Conservation (phyloP, 306 rosid genomes). For the Erythrophleum fordii region DNA sequence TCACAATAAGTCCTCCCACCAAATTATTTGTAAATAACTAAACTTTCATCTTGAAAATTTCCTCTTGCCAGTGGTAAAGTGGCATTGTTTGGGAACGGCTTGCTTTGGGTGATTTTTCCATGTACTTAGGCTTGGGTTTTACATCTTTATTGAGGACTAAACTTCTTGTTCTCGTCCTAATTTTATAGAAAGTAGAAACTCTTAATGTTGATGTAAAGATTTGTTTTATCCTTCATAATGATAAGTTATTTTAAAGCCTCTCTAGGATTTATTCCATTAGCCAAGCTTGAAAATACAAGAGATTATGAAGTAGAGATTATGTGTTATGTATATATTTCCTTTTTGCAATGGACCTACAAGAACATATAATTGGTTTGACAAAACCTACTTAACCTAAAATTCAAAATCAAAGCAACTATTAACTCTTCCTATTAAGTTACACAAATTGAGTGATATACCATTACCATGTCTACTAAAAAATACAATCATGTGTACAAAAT, state of each 20-base stretch:
- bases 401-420: background rate
- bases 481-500: too few relatives aligned
- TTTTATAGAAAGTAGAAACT: background rate
- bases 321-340: too few relatives aligned
- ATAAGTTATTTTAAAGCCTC: background rate
- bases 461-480: too few relatives aligned
- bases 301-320: too few relatives aligned
- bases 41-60: conserved; percentile 23
- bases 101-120: too few relatives aligned
- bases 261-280: background rate
- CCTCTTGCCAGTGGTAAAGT: conserved; percentile 36
- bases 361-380: background rate
- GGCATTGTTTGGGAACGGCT: too few relatives aligned
- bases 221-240: background rate
- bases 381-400: background rate
- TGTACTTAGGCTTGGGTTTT: too few relatives aligned
- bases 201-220: background rate
- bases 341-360: too few relatives aligned
- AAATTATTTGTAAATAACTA: conserved; percentile 14
- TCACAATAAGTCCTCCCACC: conserved; percentile 14
- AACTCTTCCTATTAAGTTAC: background rate
- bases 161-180: background rate
- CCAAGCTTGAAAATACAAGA: background rate
- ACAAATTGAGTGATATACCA: background rate
- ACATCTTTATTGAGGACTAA: background rate